Evolutionary conservation across 768 basidiomycete genomes (phyloP).

Genomic region (Collybia mongolica): DNA sequence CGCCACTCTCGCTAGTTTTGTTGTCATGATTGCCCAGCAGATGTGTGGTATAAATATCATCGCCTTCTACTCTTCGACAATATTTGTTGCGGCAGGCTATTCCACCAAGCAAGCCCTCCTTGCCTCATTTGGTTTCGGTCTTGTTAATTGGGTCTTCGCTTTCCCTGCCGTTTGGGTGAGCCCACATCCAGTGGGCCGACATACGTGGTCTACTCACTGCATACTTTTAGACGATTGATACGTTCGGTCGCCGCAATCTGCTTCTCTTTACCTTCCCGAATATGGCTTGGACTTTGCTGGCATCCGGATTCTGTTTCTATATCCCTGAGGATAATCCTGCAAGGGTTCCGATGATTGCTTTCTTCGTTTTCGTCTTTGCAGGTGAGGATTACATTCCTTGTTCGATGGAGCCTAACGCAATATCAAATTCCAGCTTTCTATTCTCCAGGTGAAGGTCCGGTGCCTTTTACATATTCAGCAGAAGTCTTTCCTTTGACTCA

Average conservation of each 20-base stretch:
- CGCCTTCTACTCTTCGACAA: conserved; percentile 79
- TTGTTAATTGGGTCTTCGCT: conserved; percentile 64
- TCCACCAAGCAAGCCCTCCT: conserved; percentile 52
- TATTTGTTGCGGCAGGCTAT: conserved; percentile 66
- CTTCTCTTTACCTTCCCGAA: conserved; percentile 78
- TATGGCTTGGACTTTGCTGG: conserved; percentile 75
- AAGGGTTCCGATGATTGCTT: conserved; percentile 39
- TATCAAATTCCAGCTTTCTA: conserved; percentile 49
- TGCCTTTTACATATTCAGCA: conserved; percentile 88
- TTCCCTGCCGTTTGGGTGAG: conserved; percentile 61
- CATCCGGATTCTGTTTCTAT: conserved; percentile 73
- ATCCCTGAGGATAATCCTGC: conserved; percentile 35
- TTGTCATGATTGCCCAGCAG: conserved; percentile 73
- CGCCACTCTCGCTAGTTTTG: conserved; percentile 48
- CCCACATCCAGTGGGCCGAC: conserved; percentile 16
- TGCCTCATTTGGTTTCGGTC: conserved; percentile 67
- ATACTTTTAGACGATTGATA: conserved; percentile 53
- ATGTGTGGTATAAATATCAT: conserved; percentile 81
- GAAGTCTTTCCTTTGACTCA: conserved; percentile 88
- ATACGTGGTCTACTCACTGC: not conserved
- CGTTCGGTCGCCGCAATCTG: conserved; percentile 76
- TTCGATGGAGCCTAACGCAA: not conserved
- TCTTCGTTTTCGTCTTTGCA: conserved; percentile 43
- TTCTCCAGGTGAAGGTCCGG: conserved; percentile 86
- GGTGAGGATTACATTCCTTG: conserved; percentile 20